phyloP scores from a whole-genome alignment of 371 early-diverging fungal species.

The Zychaea mexicana region DNA sequence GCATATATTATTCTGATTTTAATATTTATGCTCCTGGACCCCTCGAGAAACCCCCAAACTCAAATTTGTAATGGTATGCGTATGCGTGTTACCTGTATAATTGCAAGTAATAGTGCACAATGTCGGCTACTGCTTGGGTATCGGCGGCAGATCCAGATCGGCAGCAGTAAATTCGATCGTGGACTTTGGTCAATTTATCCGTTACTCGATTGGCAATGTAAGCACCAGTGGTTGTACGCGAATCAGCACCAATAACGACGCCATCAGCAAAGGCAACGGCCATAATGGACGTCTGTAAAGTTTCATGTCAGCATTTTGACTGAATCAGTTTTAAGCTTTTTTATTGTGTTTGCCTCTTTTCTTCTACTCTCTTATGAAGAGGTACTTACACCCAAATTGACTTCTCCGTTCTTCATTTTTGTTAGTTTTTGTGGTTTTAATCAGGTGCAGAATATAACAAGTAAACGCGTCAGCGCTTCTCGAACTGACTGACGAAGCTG shows the following conservation, averaged over 20 bases:
- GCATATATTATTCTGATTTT: slow-evolving; percentile 5
- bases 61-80: no score
- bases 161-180: slow-evolving; percentile 98
- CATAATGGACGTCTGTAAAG: slow-evolving; percentile 97
- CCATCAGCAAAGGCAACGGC: slow-evolving; percentile 96
- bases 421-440: background rate
- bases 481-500: no score
- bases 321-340: background rate
- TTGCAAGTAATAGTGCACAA: slow-evolving; percentile 92
- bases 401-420: slow-evolving; percentile 90
- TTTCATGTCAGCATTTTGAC: no score
- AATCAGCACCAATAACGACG: slow-evolving; percentile 99
- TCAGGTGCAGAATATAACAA: background rate
- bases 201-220: slow-evolving; percentile 98
- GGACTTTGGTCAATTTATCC: slow-evolving; percentile 98
- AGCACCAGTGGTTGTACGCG: slow-evolving; percentile 97
- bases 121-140: slow-evolving; percentile 98
- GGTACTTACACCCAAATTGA: slow-evolving; percentile 86
- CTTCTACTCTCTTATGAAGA: background rate
- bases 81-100: slow-evolving; percentile 71
- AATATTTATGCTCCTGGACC: background rate
- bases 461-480: slow-evolving; percentile 4
- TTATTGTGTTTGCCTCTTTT: background rate
- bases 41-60: no score
- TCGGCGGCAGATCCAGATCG: slow-evolving; percentile 99